A percentile compares a stretch with the other conserved stretches of the same genome.
Conservation (phyloP, 2,329 filamentous ascomycete genomes). For the Tolypocladium nubicola region DNA sequence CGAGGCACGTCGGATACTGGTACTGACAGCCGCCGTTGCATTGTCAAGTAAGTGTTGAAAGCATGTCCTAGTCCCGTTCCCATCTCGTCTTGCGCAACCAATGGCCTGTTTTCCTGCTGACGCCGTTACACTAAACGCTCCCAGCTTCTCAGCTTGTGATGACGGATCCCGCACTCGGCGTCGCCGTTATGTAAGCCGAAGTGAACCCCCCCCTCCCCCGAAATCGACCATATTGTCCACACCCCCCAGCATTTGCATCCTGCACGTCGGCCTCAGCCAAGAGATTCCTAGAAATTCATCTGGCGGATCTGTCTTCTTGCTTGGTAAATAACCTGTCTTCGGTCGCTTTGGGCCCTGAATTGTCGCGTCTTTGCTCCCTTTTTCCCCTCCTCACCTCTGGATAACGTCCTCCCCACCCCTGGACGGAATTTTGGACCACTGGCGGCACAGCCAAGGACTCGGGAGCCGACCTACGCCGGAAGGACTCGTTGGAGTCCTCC, state of each 20-base stretch:
- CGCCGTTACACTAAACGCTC: background rate
- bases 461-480: background rate
- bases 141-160: background rate
- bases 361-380: background rate
- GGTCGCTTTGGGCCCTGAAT: background rate
- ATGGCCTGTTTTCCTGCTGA: background rate
- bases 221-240: background rate
- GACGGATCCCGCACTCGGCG: background rate
- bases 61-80: background rate
- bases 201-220: background rate
- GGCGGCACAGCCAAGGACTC: background rate
- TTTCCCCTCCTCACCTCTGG: background rate
- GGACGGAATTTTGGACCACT: conserved; percentile 3
- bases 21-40: background rate
- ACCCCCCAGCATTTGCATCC: background rate
- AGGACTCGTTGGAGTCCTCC: background rate
- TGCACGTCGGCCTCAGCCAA: background rate
- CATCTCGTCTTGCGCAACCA: background rate
- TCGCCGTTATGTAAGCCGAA: conserved; percentile 6
- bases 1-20: background rate
- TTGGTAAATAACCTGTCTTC: background rate
- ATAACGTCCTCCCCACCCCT: background rate
- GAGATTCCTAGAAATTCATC: background rate
- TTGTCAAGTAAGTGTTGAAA: background rate
- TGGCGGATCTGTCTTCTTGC: background rate